Base-by-base conservation (phyloP, 306 rosid genomes). In the Clitoria ternatea region DNA sequence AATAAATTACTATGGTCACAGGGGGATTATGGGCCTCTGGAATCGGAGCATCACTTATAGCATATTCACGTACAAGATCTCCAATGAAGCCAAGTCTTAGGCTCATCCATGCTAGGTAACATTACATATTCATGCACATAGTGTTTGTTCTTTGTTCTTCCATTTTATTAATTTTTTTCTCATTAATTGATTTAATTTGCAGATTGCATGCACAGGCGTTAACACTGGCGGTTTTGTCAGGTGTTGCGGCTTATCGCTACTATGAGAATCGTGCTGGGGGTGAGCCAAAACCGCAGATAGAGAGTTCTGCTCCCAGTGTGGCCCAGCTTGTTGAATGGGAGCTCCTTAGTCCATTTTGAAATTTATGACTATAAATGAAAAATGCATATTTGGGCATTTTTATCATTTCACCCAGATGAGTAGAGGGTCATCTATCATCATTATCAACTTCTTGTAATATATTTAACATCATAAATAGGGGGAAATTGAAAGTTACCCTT, bases 201-300 rank as follows among this genome's bases (percentile, higher is more conserved):
- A 90, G 98, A 77, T 83, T 92, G 86, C 96, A 92, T 36, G 88
- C 98, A 1, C 96, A 92, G 69, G 97, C 98, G 1, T 61, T 92
- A 36, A 92, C 96, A 12, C 60, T 92, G 45, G 96, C 80, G 4
- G 96, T 83, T 30, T 79, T 92, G 26, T 85, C 92, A 3, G 82
- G 87, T 37, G 96, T 86, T 0, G 97, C 97, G 1, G 80, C 69
- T 53, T 88, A 85, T 79, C 92, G 76, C 62, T 90, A 83, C 77
- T 88, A 86, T 49, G 87, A 86, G 69, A 82, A 76, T 59, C 72
- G 66, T 29, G 20, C 17, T 19, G 43, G 1, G 3, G 27, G 1
- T 4, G 27, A 66, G 2, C 22, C 48, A 2, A 36, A 36, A 29
- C 15, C 62, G 23, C 14, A 39, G 26, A 29, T 4, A 12, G 29